A percentile compares a stretch with the other conserved stretches of the same genome.
Evolutionary conservation across 73 alveolate genomes (phyloP).

Genomic region (Paramecium biaurelia): DNA sequence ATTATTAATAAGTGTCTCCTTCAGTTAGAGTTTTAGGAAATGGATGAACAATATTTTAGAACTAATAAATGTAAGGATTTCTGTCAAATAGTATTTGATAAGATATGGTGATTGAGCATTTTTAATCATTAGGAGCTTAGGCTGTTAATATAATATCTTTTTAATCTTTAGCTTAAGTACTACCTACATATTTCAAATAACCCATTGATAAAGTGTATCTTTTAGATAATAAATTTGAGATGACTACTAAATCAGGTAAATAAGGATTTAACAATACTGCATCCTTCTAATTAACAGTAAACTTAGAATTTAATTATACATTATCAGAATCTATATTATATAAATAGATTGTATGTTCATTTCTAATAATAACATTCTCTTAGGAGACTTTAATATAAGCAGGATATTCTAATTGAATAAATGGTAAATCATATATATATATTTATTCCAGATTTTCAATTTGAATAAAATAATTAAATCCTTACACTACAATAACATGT

Average conservation of each 20-base stretch:
- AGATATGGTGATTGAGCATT: not conserved
- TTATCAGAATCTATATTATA: not conserved
- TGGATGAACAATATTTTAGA: not conserved
- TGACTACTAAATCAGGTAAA: not conserved
- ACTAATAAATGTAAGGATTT: not conserved
- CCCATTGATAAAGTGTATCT: conserved; percentile 26
- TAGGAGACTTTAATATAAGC: not conserved
- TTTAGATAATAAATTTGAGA: not conserved
- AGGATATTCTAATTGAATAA: not conserved
- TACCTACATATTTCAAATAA: not conserved
- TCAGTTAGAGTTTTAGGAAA: not conserved
- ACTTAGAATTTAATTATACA: not conserved
- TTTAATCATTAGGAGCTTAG: not conserved
- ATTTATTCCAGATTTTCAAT: not conserved
- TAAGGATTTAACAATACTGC: not conserved
- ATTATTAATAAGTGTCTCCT: not conserved
- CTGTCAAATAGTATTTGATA: not conserved
- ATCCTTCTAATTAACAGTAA: not conserved
- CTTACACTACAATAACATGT: not conserved
- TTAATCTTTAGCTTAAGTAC: not conserved
- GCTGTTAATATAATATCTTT: not conserved
- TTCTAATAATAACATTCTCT: not conserved
- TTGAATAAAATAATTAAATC: not conserved
- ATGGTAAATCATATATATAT: conserved; percentile 20
- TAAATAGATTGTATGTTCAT: not conserved